phyloP scores from a whole-genome alignment of 2,329 filamentous ascomycete genomes.

The Penicillium sp. region DNA sequence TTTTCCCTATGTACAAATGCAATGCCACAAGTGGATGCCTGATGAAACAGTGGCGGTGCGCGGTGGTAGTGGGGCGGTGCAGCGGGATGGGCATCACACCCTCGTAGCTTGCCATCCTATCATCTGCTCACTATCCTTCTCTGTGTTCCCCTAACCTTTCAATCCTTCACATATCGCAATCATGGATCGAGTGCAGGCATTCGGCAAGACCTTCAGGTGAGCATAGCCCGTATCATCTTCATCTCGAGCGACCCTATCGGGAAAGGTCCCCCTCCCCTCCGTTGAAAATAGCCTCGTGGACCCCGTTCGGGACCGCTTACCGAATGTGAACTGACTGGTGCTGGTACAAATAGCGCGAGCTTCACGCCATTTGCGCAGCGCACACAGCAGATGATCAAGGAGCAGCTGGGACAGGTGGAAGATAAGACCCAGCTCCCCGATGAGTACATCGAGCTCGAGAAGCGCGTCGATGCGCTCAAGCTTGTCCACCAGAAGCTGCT shows the following conservation, averaged over 20 bases:
- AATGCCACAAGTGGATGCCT: constrained; percentile 13
- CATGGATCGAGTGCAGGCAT: constrained; percentile 72
- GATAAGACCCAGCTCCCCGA: constrained; percentile 98
- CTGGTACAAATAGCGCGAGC: constrained; percentile 67
- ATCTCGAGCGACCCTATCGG: constrained; percentile 7
- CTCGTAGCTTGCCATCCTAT: constrained; percentile 21
- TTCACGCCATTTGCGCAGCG: constrained; percentile 92
- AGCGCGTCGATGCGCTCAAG: constrained; percentile 96
- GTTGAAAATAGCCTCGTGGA: background rate
- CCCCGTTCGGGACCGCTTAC: constrained; percentile 15
- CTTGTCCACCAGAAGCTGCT: constrained; percentile 97
- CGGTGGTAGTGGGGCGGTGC: constrained; percentile 30
- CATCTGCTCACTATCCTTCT: constrained; percentile 12
- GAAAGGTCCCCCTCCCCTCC: constrained; percentile 5
- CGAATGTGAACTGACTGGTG: constrained; percentile 47
- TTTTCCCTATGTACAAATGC: constrained; percentile 4
- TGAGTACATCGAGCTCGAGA: constrained; percentile 98
- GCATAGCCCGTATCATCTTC: constrained; percentile 31
- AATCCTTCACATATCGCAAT: constrained; percentile 15
- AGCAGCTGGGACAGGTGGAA: constrained; percentile 91
- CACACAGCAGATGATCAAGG: constrained; percentile 96
- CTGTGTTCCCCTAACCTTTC: constrained; percentile 7
- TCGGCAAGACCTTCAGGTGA: constrained; percentile 72
- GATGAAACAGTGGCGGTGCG: constrained; percentile 34
- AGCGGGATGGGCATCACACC: constrained; percentile 24